Percentiles rank a stretch among this genome's conserved stretches.
Evolutionary conservation across 768 basidiomycete genomes (phyloP).

Genomic region (Auricularia heimuer): DNA sequence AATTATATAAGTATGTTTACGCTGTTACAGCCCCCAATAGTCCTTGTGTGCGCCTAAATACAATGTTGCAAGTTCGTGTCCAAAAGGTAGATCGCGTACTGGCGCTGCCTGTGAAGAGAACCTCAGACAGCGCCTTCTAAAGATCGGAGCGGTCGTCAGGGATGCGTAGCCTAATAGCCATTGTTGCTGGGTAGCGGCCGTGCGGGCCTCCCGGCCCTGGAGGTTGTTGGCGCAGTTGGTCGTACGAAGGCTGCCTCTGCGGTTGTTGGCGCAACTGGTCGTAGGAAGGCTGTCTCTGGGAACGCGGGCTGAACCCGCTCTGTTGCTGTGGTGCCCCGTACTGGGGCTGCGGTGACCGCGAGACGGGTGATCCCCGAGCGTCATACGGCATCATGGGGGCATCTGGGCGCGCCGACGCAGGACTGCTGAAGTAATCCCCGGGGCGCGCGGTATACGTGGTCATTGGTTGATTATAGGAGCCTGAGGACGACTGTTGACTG

Average conservation of each 20-base stretch:
- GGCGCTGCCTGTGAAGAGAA: too few relatives aligned
- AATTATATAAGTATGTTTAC: too few relatives aligned
- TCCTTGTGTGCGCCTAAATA: too few relatives aligned
- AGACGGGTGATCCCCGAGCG: neutral
- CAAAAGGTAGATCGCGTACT: too few relatives aligned
- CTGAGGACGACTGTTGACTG: neutral
- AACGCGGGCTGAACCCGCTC: neutral
- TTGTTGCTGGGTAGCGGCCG: neutral
- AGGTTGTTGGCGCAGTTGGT: neutral
- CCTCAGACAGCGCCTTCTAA: neutral
- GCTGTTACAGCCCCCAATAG: too few relatives aligned
- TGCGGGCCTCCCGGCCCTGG: neutral
- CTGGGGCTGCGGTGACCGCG: neutral
- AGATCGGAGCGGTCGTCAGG: neutral
- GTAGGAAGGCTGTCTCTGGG: neutral
- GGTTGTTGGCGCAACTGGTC: neutral
- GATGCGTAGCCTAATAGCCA: neutral
- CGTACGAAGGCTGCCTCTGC: neutral
- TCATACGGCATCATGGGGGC: neutral
- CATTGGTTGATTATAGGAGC: neutral
- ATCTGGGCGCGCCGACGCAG: neutral
- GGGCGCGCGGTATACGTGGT: neutral
- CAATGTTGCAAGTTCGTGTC: too few relatives aligned
- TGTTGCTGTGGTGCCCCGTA: neutral
- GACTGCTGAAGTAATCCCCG: neutral